Base-by-base conservation (phyloP, 331 rosid genomes). In the Telfairia occidentalis region DNA sequence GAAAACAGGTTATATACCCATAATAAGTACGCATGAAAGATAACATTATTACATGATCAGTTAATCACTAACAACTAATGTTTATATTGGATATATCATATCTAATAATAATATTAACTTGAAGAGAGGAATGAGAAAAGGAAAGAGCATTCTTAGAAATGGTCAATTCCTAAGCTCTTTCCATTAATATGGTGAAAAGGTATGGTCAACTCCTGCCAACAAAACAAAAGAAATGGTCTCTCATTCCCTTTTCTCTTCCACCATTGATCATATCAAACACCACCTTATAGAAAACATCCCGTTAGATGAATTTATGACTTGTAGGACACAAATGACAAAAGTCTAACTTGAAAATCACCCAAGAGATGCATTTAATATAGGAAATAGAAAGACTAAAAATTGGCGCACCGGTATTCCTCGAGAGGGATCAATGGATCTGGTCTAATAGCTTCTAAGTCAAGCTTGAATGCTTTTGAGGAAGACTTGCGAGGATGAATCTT, bases 401-500 rank as follows among this genome's bases (percentile, higher is more conserved):
- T 48, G 65, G 34, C 77, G 49, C 82, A 91, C 98, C 97, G 90
- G 78, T 90, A 91, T 83, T 94, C 98, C 87, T 94, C 98, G 73
- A 94, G 98, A 61, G 98, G 97, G 54, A 89, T 90, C 70, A 74
- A 66, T 78, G 98, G 97, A 88, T 94, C 96, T 60, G 97, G 98
- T 84, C 97, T 91, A 64, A 94, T 94, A 30, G 93, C 90, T 84
- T 94, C 97, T 85, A 94, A 88, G 79, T 91, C 97, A 85, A 94
- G 82, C 85, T 89, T 91, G 78, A 91, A 85, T 86, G 93, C 96
- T 84, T 87, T 91, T 7, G 98, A 88, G 76, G 83, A 86, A 34
- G 96, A 91, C 78, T 90, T 83, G 77, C 92, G 89, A 74, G 98
- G 98, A 80, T 72, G 96, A 75, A 86, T 89, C 87, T 86, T 94